Evolutionary conservation across 164 flowering plant genomes (phyloP).

Genomic region (Berberis thunbergii): DNA sequence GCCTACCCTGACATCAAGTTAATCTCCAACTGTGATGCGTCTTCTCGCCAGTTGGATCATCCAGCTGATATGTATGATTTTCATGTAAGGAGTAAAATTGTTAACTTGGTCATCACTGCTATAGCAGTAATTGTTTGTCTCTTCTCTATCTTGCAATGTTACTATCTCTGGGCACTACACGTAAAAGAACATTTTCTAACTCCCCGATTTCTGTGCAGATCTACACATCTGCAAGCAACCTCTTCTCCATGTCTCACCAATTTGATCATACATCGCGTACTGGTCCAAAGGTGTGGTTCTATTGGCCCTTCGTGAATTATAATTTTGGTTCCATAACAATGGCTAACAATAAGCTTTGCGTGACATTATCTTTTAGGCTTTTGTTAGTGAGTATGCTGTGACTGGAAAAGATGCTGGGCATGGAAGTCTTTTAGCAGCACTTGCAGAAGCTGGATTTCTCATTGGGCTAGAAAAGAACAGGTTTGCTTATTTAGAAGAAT

Average conservation of each 20-base stretch:
- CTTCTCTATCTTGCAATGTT: too few species aligned
- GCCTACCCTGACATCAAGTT: slow-evolving; percentile 76
- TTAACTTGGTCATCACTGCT: background rate
- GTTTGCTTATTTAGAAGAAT: slow-evolving; percentile 18
- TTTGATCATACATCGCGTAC: slow-evolving; percentile 55
- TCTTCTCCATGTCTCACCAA: slow-evolving; percentile 40
- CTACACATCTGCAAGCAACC: slow-evolving; percentile 46
- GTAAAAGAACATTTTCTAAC: slow-evolving; percentile 1
- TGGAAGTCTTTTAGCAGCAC: slow-evolving; percentile 75
- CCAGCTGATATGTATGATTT: slow-evolving; percentile 90
- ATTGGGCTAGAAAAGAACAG: slow-evolving; percentile 87
- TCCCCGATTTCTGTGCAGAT: slow-evolving; percentile 29
- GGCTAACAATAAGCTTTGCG: too few species aligned
- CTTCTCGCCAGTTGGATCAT: slow-evolving; percentile 61
- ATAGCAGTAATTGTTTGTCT: too few species aligned
- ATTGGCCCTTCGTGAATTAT: background rate
- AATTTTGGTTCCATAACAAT: background rate
- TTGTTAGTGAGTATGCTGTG: slow-evolving; percentile 99
- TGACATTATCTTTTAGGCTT: slow-evolving; percentile 38
- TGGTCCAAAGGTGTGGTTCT: slow-evolving; percentile 72
- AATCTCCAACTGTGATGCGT: slow-evolving; percentile 89
- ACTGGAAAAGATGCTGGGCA: slow-evolving; percentile 69
- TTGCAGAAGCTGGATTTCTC: slow-evolving; percentile 90
- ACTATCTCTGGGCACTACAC: too few species aligned
- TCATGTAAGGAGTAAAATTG: slow-evolving; percentile 67